These are phyloP conservation scores for Kokia cookei DNA, from an alignment of 441 rosid species.

Conservation along the genomic window DNA sequence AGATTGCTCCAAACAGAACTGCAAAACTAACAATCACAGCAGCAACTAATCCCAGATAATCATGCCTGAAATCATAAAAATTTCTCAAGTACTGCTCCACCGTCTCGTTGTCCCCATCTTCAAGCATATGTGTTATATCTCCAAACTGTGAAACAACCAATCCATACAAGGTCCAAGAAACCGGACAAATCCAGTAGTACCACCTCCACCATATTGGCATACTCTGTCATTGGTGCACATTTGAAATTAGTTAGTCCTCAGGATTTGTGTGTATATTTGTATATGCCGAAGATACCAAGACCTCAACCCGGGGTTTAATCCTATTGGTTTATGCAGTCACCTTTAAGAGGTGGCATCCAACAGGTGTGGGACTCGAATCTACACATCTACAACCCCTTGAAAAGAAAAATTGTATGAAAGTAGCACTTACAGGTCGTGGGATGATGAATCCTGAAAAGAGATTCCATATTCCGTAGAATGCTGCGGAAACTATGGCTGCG, in stretches of 20 bases:
- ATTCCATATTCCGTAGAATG: conserved; percentile 45
- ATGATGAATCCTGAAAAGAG: conserved; percentile 54
- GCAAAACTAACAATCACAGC: neutral
- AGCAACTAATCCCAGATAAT: neutral
- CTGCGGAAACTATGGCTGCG: conserved; percentile 34
- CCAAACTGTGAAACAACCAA: neutral
- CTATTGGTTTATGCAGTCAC: neutral
- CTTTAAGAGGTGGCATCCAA: neutral
- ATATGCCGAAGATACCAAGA: neutral
- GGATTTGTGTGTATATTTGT: neutral
- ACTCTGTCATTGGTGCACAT: neutral
- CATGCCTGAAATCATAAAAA: neutral
- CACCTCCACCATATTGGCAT: neutral
- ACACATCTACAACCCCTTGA: neutral
- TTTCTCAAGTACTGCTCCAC: neutral
- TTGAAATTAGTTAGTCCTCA: neutral
- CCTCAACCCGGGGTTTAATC: neutral
- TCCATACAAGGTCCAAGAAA: neutral
- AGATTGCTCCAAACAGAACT: neutral
- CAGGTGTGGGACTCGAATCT: neutral
- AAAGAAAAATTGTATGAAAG: neutral
- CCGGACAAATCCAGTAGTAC: neutral
- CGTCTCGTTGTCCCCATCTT: neutral
- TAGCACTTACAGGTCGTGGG: conserved; percentile 37
- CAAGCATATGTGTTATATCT: neutral